Conservation (phyloP, 768 basidiomycete species). For the Podaxis sp. region DNA sequence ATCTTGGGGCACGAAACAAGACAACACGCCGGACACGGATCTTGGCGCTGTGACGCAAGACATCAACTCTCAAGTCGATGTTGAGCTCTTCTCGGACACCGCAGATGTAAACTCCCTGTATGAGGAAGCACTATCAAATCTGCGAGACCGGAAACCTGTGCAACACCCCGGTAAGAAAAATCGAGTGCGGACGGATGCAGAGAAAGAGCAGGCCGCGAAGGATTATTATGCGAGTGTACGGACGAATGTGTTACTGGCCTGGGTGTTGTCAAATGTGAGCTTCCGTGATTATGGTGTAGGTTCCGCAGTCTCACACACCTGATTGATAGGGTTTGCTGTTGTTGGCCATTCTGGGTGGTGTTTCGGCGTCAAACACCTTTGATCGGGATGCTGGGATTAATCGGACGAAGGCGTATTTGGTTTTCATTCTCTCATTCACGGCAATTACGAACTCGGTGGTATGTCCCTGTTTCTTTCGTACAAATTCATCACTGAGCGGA, state of each 20-base stretch:
- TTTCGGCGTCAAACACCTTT: conserved; percentile 61
- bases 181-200: conserved; percentile 41
- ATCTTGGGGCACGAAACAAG: conserved; percentile 97
- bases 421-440: conserved; percentile 80
- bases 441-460: conserved; percentile 72
- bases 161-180: conserved; percentile 29
- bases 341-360: conserved; percentile 64
- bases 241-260: conserved; percentile 77
- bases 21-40: conserved; percentile 68
- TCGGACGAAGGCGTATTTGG: conserved; percentile 72
- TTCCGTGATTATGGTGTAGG: not conserved
- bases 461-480: conserved; percentile 21
- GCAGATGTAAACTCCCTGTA: conserved; percentile 85
- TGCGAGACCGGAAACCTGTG: conserved; percentile 40
- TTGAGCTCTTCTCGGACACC: conserved; percentile 80
- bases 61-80: conserved; percentile 78
- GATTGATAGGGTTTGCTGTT: conserved; percentile 63
- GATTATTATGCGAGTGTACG: conserved; percentile 89
- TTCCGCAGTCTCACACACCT: not conserved
- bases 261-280: conserved; percentile 82
- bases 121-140: conserved; percentile 76
- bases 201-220: conserved; percentile 72
- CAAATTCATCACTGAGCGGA: not conserved
- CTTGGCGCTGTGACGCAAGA: conserved; percentile 85
- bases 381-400: conserved; percentile 43